Base-by-base conservation (phyloP, 345 rosid genomes). In the Camelina sativa region DNA sequence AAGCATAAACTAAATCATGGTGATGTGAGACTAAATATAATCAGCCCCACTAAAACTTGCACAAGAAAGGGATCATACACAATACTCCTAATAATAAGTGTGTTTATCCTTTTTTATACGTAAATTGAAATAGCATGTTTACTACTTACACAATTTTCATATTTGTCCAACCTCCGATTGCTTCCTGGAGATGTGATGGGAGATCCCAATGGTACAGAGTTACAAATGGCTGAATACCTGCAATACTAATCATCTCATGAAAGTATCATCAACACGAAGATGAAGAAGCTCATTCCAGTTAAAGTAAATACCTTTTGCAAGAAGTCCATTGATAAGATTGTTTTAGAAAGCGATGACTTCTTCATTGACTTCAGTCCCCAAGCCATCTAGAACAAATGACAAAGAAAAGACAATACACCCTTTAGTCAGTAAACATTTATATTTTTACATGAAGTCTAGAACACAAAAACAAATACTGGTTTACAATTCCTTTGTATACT, bases 141-240 rank as follows among this genome's bases (percentile, higher is more conserved):
- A 76, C 67, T 65, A 82, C 97, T 89, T 84, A 91, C 98, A 93
- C 87, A 63, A 91, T 87, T 62, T 86, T 81, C 74, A 80, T 79
- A 68, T 82, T 84, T 65, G 86, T 65, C 98, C 97, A 91, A 50
- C 98, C 97, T 40, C 87, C 94, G 48, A 86, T 73, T 61, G 93
- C 77, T 41, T 91, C 91, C 19, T 91, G 84, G 75, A 93, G 93
- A 81, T 91, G 88, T 81, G 86, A 71, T 15, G 98, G 98, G 71
- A 89, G 89, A 81, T 93, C 98, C 96, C 96, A 93, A 75, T 93
- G 98, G 75, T 91, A 91, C 61, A 93, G 82, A 67, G 97, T 91
- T 50, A 51, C 79, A 61, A 69, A 89, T 48, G 98, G 97, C 66
- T 85, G 76, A 76, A 91, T 84, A 67, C 94, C 97, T 91, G 72